Conservation (phyloP, 495 filamentous ascomycete species). For the Cladorrhinum samala region DNA sequence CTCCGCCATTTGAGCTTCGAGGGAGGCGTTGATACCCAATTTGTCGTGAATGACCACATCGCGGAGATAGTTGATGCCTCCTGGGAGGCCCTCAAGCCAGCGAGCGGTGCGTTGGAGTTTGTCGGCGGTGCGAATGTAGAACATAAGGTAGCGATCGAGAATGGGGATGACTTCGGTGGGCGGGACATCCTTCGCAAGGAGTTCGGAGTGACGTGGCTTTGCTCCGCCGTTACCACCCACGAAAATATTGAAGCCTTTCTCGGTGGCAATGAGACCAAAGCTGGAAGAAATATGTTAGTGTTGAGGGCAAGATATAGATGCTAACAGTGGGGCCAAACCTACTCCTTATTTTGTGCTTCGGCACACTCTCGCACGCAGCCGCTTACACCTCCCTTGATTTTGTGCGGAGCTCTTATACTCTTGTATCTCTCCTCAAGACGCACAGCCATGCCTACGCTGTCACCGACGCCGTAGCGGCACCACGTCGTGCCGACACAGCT, state of each 20-base stretch:
- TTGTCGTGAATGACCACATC: constrained; percentile 85
- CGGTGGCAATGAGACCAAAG: constrained; percentile 90
- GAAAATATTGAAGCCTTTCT: constrained; percentile 94
- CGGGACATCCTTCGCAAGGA: constrained; percentile 88
- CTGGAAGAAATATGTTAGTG: constrained; percentile 29
- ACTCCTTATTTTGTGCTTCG: constrained; percentile 95
- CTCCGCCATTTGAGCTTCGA: constrained; percentile 86
- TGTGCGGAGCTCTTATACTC: constrained; percentile 83
- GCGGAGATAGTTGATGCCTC: constrained; percentile 77
- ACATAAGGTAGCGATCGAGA: constrained; percentile 86
- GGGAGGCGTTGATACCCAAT: constrained; percentile 77
- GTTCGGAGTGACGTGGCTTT: constrained; percentile 75
- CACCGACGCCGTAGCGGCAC: constrained; percentile 90
- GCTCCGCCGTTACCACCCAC: constrained; percentile 91
- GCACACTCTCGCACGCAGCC: constrained; percentile 93
- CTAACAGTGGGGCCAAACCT: constrained; percentile 23
- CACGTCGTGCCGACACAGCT: constrained; percentile 92
- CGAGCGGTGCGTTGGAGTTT: constrained; percentile 90
- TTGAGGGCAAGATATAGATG: constrained; percentile 6
- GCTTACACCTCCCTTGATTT: constrained; percentile 89
- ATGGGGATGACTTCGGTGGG: constrained; percentile 80
- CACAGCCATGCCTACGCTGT: constrained; percentile 96
- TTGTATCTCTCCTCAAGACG: constrained; percentile 92
- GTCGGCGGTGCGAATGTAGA: constrained; percentile 96
- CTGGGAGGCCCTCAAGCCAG: constrained; percentile 85